These are phyloP conservation scores for Laburnicola sp. DNA, from an alignment of 2,329 filamentous ascomycete genomes.

Conservation along the genomic window DNA sequence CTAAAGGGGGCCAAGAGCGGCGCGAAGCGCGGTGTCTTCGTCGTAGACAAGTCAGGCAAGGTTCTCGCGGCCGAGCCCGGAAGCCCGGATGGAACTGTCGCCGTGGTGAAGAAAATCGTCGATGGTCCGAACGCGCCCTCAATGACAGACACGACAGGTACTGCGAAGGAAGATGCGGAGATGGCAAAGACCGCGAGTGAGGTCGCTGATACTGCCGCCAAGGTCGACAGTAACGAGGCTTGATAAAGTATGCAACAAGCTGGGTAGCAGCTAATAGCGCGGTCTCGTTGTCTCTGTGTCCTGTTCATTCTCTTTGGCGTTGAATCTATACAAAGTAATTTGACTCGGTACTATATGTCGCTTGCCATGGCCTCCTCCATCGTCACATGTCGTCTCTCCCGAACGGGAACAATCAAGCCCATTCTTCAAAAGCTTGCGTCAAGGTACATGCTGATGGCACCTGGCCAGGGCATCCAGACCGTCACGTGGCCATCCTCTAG, in stretches of 20 bases:
- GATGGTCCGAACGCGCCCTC: conserved; percentile 34
- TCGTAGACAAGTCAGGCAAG: conserved; percentile 79
- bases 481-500: too few relatives aligned
- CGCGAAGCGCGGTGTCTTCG: conserved; percentile 84
- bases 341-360: too few relatives aligned
- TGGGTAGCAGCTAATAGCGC: not conserved
- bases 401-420: too few relatives aligned
- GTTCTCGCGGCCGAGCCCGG: conserved; percentile 75
- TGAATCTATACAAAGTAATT: not conserved
- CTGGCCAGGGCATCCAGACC: too few relatives aligned
- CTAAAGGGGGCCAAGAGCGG: conserved; percentile 72
- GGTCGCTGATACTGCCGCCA: conserved; percentile 52
- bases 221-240: conserved; percentile 36
- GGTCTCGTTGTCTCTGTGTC: not conserved
- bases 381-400: too few relatives aligned
- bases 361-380: too few relatives aligned
- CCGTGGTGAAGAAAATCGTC: conserved; percentile 71
- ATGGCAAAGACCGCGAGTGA: conserved; percentile 47
- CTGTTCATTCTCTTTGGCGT: not conserved
- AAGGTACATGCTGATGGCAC: too few relatives aligned
- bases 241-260: conserved; percentile 2
- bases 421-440: too few relatives aligned
- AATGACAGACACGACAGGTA: conserved; percentile 27
- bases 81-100: conserved; percentile 75
- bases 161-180: conserved; percentile 40